Conservation (phyloP, 805 yeast genomes). For the Torulaspora microellipsoides region DNA sequence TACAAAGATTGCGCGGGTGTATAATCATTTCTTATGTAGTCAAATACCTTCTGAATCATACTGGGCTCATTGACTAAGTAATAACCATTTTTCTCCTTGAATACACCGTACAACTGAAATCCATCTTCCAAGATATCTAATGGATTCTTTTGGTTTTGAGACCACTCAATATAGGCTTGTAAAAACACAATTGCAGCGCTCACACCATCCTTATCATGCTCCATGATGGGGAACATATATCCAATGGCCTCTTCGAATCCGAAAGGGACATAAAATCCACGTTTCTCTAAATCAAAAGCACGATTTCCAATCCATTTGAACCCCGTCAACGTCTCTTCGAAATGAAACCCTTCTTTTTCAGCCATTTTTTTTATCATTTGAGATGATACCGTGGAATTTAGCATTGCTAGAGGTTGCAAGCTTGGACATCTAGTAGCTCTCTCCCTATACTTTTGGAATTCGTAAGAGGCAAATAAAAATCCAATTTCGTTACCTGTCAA, state of each 20-base stretch:
- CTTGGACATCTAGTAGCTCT: slow-evolving; percentile 25
- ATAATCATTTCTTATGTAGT: slow-evolving; percentile 42
- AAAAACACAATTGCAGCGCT: slow-evolving; percentile 72
- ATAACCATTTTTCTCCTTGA: slow-evolving; percentile 83
- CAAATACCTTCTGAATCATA: slow-evolving; percentile 53
- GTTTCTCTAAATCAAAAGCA: slow-evolving; percentile 62
- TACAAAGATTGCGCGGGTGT: slow-evolving; percentile 18
- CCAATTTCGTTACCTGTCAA: slow-evolving; percentile 92
- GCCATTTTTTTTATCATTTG: slow-evolving; percentile 75
- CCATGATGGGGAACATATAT: slow-evolving; percentile 73
- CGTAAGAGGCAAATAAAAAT: slow-evolving; percentile 67
- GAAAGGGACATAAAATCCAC: slow-evolving; percentile 73
- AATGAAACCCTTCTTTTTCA: slow-evolving; percentile 50
- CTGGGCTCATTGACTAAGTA: slow-evolving; percentile 57
- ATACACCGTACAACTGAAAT: slow-evolving; percentile 67
- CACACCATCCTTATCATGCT: slow-evolving; percentile 89
- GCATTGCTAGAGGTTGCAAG: slow-evolving; percentile 45
- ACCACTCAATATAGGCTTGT: slow-evolving; percentile 59
- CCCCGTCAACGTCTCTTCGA: slow-evolving; percentile 85
- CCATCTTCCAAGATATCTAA: slow-evolving; percentile 53
- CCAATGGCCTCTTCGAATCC: slow-evolving; percentile 97
- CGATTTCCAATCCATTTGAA: slow-evolving; percentile 96
- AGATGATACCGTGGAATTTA: slow-evolving; percentile 91
- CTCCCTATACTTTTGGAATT: slow-evolving; percentile 37
- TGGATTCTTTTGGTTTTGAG: slow-evolving; percentile 36